Evolutionary conservation across 257 asterid genomes (phyloP).

Genomic region (Cynanchum wilfordii): DNA sequence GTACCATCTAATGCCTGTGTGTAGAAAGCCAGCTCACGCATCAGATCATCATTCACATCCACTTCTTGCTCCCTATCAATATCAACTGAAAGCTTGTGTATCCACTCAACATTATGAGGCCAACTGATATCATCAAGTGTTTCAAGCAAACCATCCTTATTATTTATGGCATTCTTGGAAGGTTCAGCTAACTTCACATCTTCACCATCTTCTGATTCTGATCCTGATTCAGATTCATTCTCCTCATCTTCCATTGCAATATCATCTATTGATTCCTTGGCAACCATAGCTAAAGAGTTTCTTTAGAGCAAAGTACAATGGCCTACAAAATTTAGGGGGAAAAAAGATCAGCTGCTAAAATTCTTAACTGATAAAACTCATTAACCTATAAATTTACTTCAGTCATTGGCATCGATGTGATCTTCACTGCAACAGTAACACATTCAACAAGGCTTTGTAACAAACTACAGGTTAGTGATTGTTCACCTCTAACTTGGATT

Average conservation of each 20-base stretch:
- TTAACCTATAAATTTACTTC: background rate
- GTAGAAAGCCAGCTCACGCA: slow-evolving; percentile 74
- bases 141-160: slow-evolving; percentile 68
- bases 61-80: slow-evolving; percentile 57
- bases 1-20: slow-evolving; percentile 86
- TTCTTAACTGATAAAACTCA: background rate
- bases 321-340: background rate
- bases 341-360: background rate
- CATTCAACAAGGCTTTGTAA: background rate
- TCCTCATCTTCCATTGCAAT: slow-evolving; percentile 18
- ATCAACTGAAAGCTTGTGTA: slow-evolving; percentile 60
- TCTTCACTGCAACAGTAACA: background rate
- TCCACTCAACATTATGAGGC: slow-evolving; percentile 73
- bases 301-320: background rate
- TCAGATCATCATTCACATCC: slow-evolving; percentile 77
- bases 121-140: slow-evolving; percentile 69
- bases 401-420: background rate
- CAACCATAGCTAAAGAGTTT: slow-evolving; percentile 3
- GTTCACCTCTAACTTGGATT: background rate
- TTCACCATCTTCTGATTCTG: slow-evolving; percentile 50
- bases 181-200: slow-evolving; percentile 62
- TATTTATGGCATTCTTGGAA: slow-evolving; percentile 57
- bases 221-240: slow-evolving; percentile 38
- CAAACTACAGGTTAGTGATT: background rate
- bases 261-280: slow-evolving; percentile 1